Evolutionary conservation across 208 protist genomes (phyloP), one percentile per base, ranked within the genome.

Genomic region (Strigomonas galati): DNA sequence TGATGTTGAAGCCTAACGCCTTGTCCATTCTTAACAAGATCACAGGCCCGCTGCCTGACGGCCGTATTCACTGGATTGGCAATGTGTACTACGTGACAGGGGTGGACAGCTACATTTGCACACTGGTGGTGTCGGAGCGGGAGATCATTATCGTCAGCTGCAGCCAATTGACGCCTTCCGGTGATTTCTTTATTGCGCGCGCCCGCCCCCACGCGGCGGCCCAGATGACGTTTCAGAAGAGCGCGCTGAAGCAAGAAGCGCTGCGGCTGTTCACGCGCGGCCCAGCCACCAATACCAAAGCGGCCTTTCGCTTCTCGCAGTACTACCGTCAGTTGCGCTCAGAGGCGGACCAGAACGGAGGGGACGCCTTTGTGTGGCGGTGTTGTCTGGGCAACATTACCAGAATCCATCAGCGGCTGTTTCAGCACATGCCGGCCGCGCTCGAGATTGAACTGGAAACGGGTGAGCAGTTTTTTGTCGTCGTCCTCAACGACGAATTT

Each of bases 311-410:
- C 46, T 80, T 79, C 63, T 92, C 86, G 21, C 83, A 88, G 71
- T 89, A 89, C 70, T 92, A 88, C 69, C 80, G 86, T 5, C 81
- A 85, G 69, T 49, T 92, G 54, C 75, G 79, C 24, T 72, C 79
- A 4, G 81, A 89, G 58, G 56, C 78, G 31, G 60, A 64, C 5
- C 24, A 28, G 0, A 73, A 67, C n/a, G 74, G 55, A 21, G 75
- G 63, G 61, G 66, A 61, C 17, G 69, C 86, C 24, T 54, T 85
- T 30, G 78, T 89, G 48, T 92, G 81, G 79, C 77, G 83, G 28
- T 72, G 87, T 12, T 72, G 78, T 3, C 81, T 88, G 19, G 63
- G 66, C 31, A 72, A 35, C 62, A 62, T 92, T 54, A 56, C 71
- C 2, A 68, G 28, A 5, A 63, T 83, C 0, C 81, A 89, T 52